A percentile compares a stretch with the other conserved stretches of the same genome.
Evolutionary conservation across 345 rosid genomes (phyloP).

Genomic region (Reutealis trisperma): DNA sequence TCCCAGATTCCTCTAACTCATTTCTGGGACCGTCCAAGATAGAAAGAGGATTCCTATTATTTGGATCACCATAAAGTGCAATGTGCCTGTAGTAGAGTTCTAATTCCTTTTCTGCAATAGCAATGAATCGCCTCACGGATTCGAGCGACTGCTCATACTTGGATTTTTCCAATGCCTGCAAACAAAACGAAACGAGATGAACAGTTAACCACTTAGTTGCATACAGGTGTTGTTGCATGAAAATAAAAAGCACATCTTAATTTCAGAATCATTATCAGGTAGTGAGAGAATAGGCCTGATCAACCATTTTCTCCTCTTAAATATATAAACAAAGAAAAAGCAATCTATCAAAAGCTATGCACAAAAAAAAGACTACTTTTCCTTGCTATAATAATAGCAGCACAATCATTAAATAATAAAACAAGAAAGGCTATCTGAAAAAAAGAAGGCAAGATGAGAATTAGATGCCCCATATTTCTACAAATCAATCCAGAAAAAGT

Average conservation of each 20-base stretch:
- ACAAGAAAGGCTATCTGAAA: background rate
- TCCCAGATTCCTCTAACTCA: constrained; percentile 30
- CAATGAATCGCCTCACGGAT: constrained; percentile 73
- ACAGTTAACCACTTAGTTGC: background rate
- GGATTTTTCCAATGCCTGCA: constrained; percentile 79
- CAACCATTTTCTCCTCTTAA: background rate
- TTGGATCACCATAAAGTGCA: constrained; percentile 74
- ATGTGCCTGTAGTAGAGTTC: constrained; percentile 76
- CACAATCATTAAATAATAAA: background rate
- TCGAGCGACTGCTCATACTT: constrained; percentile 92
- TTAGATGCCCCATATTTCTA: background rate
- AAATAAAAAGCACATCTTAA: background rate
- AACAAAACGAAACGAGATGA: constrained; percentile 12
- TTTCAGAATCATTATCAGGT: background rate
- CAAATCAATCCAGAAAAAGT: background rate
- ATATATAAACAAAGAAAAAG: background rate
- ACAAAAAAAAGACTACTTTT: background rate
- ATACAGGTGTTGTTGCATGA: background rate
- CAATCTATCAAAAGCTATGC: background rate
- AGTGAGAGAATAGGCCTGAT: background rate
- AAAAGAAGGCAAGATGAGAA: background rate
- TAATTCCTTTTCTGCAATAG: constrained; percentile 74
- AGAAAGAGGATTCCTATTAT: constrained; percentile 52
- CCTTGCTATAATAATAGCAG: background rate
- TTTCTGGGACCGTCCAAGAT: constrained; percentile 42